Base-by-base conservation (phyloP, 176 grass and related monocot genomes). In the Oryza australiensis region DNA sequence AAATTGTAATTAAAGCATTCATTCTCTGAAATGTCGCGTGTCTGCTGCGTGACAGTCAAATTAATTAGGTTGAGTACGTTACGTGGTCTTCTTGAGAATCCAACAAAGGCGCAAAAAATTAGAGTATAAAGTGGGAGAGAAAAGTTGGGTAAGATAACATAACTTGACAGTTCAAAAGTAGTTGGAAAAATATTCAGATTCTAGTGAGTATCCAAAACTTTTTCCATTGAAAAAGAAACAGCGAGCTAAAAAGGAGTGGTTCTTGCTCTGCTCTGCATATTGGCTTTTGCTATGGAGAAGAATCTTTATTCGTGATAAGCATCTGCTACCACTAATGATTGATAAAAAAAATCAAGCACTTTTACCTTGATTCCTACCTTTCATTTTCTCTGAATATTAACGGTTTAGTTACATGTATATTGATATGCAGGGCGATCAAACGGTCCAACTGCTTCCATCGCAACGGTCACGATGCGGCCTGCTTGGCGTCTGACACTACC, bases 401-500 rank as follows among this genome's bases (percentile, higher is more conserved):
- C 6, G 40, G 55, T 60, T 59, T 18, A n/a, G n/a, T 45, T 53
- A 60, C 55, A 60, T 24, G 2, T 24, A 4, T 60, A 2, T 24
- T 24, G n/a, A 24, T 23, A 20, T 80, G 29, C 71, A 98, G 95
- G 64, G 95, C 95, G 7, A 77, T 98, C 62, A 91, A 84, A 12
- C 57, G 67, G 46, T 98, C 95, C 26, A 87, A 98, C 43, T 98
- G 95, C 73, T 98, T 89, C 86, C 92, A 98, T 68, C 49, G 38
- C 2, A 68, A 88, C 0, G 95, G 95, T 2, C 92, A 95, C 32
- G 22, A 51, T 0, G 88, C 82, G 0, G 1, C 5, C 0, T 98
- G 95, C 37, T 15, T 80, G 68, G 84, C 33, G 2, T 82, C 82
- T 13, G 81, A 89, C 83, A 95, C 86, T 3, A 84, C 73, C 6